A percentile compares a stretch with the other conserved stretches of the same genome.
Evolutionary conservation across 2,329 filamentous ascomycete genomes (phyloP).

Genomic region (Fusarium agapanthi): DNA sequence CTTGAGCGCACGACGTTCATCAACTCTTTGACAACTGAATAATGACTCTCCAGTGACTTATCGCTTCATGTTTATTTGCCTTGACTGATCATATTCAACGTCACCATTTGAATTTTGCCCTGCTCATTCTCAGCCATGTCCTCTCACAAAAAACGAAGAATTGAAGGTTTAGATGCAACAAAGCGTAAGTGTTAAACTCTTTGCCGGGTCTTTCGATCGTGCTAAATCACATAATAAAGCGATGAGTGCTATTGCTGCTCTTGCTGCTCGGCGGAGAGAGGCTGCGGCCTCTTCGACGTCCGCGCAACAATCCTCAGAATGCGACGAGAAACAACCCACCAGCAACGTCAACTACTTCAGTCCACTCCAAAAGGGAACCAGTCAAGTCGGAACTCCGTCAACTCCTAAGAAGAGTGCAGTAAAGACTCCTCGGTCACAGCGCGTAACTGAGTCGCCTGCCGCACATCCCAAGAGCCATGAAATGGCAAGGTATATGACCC

Average conservation of each 20-base stretch:
- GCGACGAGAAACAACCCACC: conserved; percentile 29
- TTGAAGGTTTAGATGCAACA: conserved; percentile 43
- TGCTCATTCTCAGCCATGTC: conserved; percentile 34
- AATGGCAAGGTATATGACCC: conserved; percentile 24
- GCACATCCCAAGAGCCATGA: conserved; percentile 9
- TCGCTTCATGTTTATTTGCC: background rate
- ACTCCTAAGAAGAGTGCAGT: conserved; percentile 31
- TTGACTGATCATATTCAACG: background rate
- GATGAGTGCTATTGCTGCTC: conserved; percentile 50
- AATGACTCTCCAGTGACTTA: background rate
- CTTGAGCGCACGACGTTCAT: background rate
- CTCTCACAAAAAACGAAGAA: conserved; percentile 48
- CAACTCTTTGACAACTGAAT: background rate
- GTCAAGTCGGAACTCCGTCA: conserved; percentile 5
- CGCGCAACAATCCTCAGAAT: conserved; percentile 13
- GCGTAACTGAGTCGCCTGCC: conserved; percentile 14
- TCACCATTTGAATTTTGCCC: too few species aligned
- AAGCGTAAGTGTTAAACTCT: conserved; percentile 40
- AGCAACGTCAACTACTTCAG: conserved; percentile 44
- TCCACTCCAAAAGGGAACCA: conserved; percentile 35
- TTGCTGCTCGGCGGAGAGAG: conserved; percentile 48
- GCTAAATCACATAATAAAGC: conserved; percentile 4
- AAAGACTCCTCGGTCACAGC: conserved; percentile 19
- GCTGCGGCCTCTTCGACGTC: conserved; percentile 18
- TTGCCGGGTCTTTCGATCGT: background rate